Conservation (phyloP, 495 filamentous ascomycete species). For the Neurospora pannonica region DNA sequence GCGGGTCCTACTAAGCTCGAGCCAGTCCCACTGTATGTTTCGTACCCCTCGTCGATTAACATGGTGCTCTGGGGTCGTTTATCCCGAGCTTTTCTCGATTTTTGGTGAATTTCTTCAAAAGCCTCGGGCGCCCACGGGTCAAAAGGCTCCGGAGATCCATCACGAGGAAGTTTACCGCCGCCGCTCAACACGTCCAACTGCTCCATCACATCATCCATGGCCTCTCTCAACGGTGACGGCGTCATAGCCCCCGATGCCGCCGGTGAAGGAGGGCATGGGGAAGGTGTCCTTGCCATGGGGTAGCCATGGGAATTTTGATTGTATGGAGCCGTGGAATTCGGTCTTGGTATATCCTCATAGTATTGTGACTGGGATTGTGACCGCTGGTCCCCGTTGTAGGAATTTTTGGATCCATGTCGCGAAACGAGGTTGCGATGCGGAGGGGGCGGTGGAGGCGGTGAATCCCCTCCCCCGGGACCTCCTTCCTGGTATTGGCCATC, state of each 20-base stretch:
- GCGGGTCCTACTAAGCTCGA: slow-evolving; percentile 30
- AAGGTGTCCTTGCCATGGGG: slow-evolving; percentile 40
- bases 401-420: slow-evolving; percentile 15
- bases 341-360: slow-evolving; percentile 12
- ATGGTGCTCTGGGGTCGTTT: slow-evolving; percentile 62
- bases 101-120: slow-evolving; percentile 54
- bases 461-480: slow-evolving; percentile 18
- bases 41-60: slow-evolving; percentile 44
- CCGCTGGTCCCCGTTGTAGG: slow-evolving; percentile 6
- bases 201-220: slow-evolving; percentile 98
- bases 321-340: slow-evolving; percentile 20
- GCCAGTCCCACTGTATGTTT: slow-evolving; percentile 41
- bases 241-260: slow-evolving; percentile 55
- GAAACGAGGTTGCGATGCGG: slow-evolving; percentile 36
- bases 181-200: slow-evolving; percentile 84
- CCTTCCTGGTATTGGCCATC: slow-evolving; percentile 8
- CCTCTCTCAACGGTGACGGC: slow-evolving; percentile 81
- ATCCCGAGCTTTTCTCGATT: slow-evolving; percentile 26
- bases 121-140: slow-evolving; percentile 90
- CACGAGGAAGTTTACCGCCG: slow-evolving; percentile 30
- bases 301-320: slow-evolving; percentile 23
- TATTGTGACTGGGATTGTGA: slow-evolving; percentile 11
- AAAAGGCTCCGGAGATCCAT: slow-evolving; percentile 44
- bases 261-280: slow-evolving; percentile 55
- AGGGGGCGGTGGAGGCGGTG: slow-evolving; percentile 45